phyloP scores from a whole-genome alignment of 345 rosid genomes.

The Pugionium cornutum region DNA sequence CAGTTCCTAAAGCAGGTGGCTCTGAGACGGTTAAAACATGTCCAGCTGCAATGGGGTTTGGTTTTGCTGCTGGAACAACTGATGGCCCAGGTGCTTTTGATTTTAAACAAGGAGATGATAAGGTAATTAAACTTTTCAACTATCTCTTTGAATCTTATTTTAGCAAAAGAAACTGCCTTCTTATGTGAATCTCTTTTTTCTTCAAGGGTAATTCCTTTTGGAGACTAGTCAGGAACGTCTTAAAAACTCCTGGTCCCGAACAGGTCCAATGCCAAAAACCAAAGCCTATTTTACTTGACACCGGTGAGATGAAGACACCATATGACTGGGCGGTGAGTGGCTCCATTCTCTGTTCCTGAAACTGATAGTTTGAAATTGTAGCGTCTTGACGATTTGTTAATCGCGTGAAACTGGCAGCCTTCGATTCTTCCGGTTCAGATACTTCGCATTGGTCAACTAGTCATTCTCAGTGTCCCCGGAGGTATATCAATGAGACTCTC shows the following conservation, averaged over 20 bases:
- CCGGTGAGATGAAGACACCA: conserved; percentile 95
- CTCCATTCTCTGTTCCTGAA: conserved; percentile 7
- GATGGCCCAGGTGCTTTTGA: conserved; percentile 99
- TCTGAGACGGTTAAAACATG: conserved; percentile 77
- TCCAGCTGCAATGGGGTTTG: conserved; percentile 98
- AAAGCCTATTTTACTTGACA: conserved; percentile 94
- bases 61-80: conserved; percentile 97
- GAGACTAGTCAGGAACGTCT: conserved; percentile 75
- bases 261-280: conserved; percentile 87
- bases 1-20: conserved; percentile 65
- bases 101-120: conserved; percentile 93
- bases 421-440: conserved; percentile 94
- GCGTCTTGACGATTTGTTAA: conserved; percentile 2
- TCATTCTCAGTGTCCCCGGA: conserved; percentile 94
- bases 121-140: conserved; percentile 58
- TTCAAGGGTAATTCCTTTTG: conserved; percentile 89
- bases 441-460: conserved; percentile 77
- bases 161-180: not conserved
- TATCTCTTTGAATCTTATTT: conserved; percentile 25
- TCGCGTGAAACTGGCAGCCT: conserved; percentile 56
- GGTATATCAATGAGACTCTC: conserved; percentile 49
- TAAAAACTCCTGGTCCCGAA: conserved; percentile 63
- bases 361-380: not conserved
- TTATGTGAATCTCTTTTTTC: not conserved
- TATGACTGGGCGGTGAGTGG: conserved; percentile 95